Evolutionary conservation across 2,329 filamentous ascomycete species (phyloP).

Genomic region (Phyllosticta citrichinensis): DNA sequence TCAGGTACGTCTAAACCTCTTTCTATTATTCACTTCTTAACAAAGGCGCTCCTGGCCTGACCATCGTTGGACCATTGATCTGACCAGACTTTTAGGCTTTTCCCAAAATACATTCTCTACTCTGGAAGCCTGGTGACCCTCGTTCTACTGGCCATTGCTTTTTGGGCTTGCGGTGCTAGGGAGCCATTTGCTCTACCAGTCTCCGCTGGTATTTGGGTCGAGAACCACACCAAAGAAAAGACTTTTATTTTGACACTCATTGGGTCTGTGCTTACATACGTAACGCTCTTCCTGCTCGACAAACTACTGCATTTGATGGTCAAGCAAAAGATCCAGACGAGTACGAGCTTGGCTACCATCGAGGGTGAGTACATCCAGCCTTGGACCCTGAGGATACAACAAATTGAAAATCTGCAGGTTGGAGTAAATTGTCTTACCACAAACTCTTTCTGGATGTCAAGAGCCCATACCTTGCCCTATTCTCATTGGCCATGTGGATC

Average conservation of each 20-base stretch:
- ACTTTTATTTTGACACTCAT: neutral
- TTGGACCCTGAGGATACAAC: neutral
- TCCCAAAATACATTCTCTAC: neutral
- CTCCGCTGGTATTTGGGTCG: neutral
- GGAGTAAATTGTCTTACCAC: neutral
- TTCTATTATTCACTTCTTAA: too few species aligned
- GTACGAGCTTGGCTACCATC: neutral
- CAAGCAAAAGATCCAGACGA: neutral
- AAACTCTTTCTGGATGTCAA: neutral
- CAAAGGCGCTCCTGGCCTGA: neutral
- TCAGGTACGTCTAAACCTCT: neutral
- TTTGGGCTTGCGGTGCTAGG: neutral
- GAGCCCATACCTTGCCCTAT: neutral
- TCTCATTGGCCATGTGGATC: neutral
- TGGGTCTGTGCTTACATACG: neutral
- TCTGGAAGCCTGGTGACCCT: neutral
- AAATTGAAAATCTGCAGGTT: neutral
- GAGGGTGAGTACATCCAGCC: neutral
- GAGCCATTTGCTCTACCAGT: neutral
- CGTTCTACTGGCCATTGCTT: neutral
- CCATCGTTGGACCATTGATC: neutral
- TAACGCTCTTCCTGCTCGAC: neutral
- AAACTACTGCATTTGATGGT: neutral
- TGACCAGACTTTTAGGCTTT: neutral
- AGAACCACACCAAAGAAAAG: neutral